Base-by-base conservation (phyloP, 2,329 filamentous ascomycete genomes). In the Ustulina deusta region DNA sequence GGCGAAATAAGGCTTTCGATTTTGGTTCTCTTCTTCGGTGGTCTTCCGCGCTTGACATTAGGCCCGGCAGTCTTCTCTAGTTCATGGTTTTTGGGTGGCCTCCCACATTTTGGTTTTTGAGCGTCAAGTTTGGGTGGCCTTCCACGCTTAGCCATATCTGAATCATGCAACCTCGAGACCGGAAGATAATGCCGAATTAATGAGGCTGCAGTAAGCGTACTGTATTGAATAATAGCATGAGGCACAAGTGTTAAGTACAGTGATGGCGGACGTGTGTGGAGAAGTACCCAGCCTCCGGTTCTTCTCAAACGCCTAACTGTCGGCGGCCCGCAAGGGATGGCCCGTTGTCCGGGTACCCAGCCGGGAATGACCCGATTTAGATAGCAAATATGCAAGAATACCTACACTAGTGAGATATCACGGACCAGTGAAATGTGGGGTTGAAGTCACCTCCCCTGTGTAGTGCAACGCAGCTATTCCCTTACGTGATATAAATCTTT, bases 101-200 rank as follows among this genome's bases (percentile, higher is more conserved):
- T 36, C 42, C 34, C 34, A 40, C n/a, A 34, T 29, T 42, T 29
- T 40, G 20, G 36, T 42, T 22, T 29, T 56, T 9, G 34, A 25
- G 38, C 20, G 25, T 32, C 11, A 17, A 32, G 29, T 17, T 40
- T 42, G 5, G 54, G 36, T 44, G 36, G 54, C 15, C 54, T 32
- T 57, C 55, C 38, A 58, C 25, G 55, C 5, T 34, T 58, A 10
- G 54, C 54, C 55, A 58, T 46, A 17, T 44, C 7, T 20, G 17
- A 44, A 32, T n/a, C 22, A 20, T 29, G 25, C 3, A 44, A 29
- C 13, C 11, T 57, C 20, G 20, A 44, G 38, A 44, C 13, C 11
- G 6, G 36, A 44, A 44, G 36, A 60, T 1, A 27, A 20, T 46
- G 11, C 40, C 11, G 15, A 40, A 13, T 40, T 13, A 13, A 11